A percentile compares a stretch with the other conserved stretches of the same genome.
phyloP scores from a whole-genome alignment of 495 filamentous ascomycete genomes.

The Tirmania nivea region DNA sequence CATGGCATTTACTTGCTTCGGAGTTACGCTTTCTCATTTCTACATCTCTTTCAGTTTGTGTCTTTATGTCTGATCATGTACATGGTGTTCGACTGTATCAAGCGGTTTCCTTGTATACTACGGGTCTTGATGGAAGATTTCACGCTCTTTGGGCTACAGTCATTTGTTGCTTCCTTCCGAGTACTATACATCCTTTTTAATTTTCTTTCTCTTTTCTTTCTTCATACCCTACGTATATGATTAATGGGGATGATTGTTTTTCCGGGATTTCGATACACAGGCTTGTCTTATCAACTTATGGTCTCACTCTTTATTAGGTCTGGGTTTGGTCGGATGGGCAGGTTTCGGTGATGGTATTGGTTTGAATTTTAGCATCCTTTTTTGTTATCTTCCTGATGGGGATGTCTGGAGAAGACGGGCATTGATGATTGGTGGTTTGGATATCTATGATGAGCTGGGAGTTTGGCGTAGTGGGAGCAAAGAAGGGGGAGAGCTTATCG shows the following conservation, averaged over 20 bases:
- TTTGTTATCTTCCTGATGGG: too few relatives aligned
- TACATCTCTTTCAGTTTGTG: neutral
- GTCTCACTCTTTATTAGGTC: conserved; percentile 1
- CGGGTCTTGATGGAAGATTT: neutral
- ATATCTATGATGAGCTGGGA: too few relatives aligned
- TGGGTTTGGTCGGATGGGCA: conserved; percentile 1
- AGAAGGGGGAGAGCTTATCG: too few relatives aligned
- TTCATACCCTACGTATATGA: neutral
- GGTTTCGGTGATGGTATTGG: conserved; percentile 3
- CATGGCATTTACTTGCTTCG: neutral
- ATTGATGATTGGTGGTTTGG: too few relatives aligned
- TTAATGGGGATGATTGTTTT: too few relatives aligned
- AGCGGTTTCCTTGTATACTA: neutral
- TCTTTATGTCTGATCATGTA: neutral
- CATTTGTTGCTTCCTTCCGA: conserved; percentile 1
- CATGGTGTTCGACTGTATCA: neutral
- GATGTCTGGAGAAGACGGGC: too few relatives aligned
- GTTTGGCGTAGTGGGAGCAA: too few relatives aligned
- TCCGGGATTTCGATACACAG: too few relatives aligned
- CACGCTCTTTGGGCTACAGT: too few relatives aligned
- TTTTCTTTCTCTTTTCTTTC: conserved; percentile 3
- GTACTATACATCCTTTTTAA: neutral
- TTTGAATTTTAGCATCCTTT: too few relatives aligned
- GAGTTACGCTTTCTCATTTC: neutral
- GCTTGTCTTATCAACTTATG: conserved; percentile 6